These are phyloP conservation scores for Helichrysum umbraculigerum DNA, from an alignment of 129 eudicot species.

Conservation along the genomic window DNA sequence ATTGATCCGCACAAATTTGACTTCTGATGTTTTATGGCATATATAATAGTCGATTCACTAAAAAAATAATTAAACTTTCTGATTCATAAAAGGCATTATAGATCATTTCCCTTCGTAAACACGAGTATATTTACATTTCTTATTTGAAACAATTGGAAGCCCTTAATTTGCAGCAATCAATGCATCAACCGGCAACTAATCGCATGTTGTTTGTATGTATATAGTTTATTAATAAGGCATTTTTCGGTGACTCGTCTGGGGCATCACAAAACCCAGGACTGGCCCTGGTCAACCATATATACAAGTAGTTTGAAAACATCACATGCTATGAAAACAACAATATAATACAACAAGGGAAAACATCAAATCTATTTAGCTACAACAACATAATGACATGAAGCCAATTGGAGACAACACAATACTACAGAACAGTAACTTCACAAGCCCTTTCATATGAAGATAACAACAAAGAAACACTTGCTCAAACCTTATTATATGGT, in stretches of 20 bases:
- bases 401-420: conserved; percentile 24
- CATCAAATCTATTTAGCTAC: conserved; percentile 25
- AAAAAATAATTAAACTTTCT: no score
- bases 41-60: no score
- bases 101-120: no score
- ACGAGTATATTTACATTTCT: no score
- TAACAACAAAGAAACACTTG: conserved; percentile 5
- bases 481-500: conserved; percentile 21
- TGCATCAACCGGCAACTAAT: no score
- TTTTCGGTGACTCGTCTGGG: no score
- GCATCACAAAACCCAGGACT: no score
- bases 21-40: neutral
- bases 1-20: neutral
- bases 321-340: conserved; percentile 32
- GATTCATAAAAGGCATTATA: no score
- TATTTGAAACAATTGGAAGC: no score
- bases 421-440: conserved; percentile 17
- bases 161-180: no score
- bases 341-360: conserved; percentile 16
- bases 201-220: no score
- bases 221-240: no score
- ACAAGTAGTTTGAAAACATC: conserved; percentile 22
- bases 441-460: conserved; percentile 12
- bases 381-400: conserved; percentile 25
- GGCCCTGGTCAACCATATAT: conserved; percentile 11